These are phyloP conservation scores for Rasamsonia emersonii DNA, from an alignment of 2,329 filamentous ascomycete species.

Conservation along the genomic window DNA sequence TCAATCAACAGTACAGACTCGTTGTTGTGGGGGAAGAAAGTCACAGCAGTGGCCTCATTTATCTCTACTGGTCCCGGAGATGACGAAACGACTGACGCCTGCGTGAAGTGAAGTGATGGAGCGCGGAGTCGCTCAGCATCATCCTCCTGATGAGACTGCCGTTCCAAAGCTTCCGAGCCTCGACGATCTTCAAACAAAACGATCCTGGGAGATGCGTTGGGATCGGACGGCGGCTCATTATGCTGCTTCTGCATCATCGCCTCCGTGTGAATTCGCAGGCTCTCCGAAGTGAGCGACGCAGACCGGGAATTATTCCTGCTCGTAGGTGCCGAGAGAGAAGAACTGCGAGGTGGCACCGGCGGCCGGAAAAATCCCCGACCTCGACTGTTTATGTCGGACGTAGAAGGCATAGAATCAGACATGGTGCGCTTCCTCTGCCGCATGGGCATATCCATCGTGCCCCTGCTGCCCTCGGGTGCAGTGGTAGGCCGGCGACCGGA, in stretches of 20 bases:
- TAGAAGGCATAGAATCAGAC: constrained; percentile 30
- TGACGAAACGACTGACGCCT: constrained; percentile 37
- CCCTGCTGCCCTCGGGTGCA: constrained; percentile 22
- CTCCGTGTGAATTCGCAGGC: constrained; percentile 25
- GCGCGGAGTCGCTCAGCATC: constrained; percentile 37
- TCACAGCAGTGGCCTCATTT: constrained; percentile 52
- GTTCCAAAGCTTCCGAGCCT: constrained; percentile 22
- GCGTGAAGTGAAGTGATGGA: constrained; percentile 41
- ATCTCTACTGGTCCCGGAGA: constrained; percentile 49
- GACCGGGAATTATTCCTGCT: constrained; percentile 37
- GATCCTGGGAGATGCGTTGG: constrained; percentile 15
- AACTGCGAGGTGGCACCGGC: constrained; percentile 31
- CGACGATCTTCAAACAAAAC: constrained; percentile 11
- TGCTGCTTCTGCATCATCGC: constrained; percentile 20
- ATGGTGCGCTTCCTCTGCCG: constrained; percentile 27
- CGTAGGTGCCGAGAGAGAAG: constrained; percentile 39
- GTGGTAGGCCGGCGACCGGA: constrained; percentile 30
- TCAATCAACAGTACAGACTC: constrained; percentile 57
- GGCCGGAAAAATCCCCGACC: constrained; percentile 21
- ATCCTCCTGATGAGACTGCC: constrained; percentile 27
- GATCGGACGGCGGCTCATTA: constrained; percentile 12
- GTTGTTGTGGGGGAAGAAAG: constrained; percentile 56
- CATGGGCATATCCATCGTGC: constrained; percentile 24
- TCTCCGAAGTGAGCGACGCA: constrained; percentile 37
- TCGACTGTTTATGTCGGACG: constrained; percentile 17